Conservation (phyloP, 106 monocot species). For the Dendrobium catenatum region DNA sequence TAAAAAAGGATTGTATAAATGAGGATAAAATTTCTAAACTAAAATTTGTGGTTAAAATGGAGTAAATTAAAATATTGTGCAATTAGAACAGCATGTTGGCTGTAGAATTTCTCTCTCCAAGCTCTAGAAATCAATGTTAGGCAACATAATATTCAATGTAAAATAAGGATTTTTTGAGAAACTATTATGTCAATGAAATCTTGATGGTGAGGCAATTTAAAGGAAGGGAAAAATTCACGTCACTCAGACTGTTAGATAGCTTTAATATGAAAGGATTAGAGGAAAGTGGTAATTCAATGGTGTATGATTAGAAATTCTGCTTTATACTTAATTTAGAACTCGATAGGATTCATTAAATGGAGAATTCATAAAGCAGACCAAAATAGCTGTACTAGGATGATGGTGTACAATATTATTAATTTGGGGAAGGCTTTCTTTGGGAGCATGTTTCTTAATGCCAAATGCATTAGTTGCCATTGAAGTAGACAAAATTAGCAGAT, state of each 20-base stretch:
- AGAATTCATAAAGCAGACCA: not conserved
- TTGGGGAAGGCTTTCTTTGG: not conserved
- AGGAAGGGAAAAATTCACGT: not conserved
- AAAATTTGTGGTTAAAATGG: not conserved
- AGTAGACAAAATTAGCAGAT: not conserved
- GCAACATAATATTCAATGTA: not conserved
- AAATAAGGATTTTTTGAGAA: not conserved
- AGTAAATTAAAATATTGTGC: not conserved
- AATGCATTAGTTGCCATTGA: not conserved
- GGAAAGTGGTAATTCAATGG: not conserved
- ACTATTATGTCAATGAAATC: not conserved
- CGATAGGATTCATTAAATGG: not conserved
- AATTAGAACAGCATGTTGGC: not conserved
- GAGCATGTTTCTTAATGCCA: not conserved
- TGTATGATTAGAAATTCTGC: not conserved
- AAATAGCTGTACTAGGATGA: not conserved
- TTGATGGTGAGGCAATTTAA: not conserved
- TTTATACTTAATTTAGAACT: not conserved
- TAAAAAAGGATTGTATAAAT: not conserved
- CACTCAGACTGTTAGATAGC: not conserved
- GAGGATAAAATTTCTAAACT: not conserved
- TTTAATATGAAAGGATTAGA: not conserved
- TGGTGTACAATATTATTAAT: not conserved
- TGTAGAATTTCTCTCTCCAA: not conserved
- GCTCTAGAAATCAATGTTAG: not conserved